Base-by-base conservation (phyloP, 2,329 filamentous ascomycete species). In the Aspergillus brunneoviolaceus region DNA sequence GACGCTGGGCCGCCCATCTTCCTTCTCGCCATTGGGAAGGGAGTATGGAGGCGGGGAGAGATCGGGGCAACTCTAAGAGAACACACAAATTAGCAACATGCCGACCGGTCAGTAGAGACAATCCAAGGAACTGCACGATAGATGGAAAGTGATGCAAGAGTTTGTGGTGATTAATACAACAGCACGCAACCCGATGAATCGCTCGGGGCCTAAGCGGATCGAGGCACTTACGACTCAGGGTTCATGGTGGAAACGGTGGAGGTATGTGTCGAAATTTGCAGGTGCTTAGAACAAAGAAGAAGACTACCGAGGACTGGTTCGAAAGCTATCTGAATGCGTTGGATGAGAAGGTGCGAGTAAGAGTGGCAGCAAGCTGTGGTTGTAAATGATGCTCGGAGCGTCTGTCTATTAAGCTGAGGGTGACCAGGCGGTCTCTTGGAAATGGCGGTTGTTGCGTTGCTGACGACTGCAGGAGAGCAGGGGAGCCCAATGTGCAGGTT, bases 141-240 rank as follows among this genome's bases (percentile, higher is more conserved):
- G 16, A 56, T 19, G 33, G 23, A 33, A 29, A 14, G 7, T 50
- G 25, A 51, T 27, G 21, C n/a, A 16, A 31, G 42, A 31, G 45
- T 53, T 23, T 35, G 47, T 23, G 39, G 29, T 57, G 50, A 31
- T 11, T 14, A 48, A 51, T 49, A 33, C 47, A 51, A 42, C 23
- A 62, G 51, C 42, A 35, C 35, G 33, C 21, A 56, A 55, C 48
- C 58, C 55, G 50, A 27, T 50, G 51, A 58, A 49, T 31, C 57
- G 56, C 58, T 53, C 35, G 33, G 14, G 29, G 54, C 16, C 51
- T 42, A 48, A 58, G 61, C 59, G 50, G 49, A 56, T 55, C 42
- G 59, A 60, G 49, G 56, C 57, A 74, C 79, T 72, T 74, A 81
- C 79, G 71, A 81, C 79, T 81, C 79, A 65, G 79, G 79, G 71